Base-by-base conservation (phyloP, 2,329 filamentous ascomycete species). In the Leptographium procerum region DNA sequence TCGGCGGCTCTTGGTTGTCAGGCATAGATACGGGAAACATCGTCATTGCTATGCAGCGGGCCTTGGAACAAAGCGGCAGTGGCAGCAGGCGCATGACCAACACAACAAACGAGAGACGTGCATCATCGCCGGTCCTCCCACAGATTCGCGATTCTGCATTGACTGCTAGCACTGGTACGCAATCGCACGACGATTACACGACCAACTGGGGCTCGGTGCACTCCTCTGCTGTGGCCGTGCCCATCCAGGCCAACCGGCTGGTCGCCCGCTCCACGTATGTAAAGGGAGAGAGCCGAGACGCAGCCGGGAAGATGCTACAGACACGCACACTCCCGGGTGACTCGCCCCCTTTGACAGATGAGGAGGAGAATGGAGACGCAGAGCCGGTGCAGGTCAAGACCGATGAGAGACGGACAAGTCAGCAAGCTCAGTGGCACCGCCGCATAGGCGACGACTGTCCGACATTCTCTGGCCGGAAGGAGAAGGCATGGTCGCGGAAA, bases 401-500 rank as follows among this genome's bases (percentile, higher is more conserved):
- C 4, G 6, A 24, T 11, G 36, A 53, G n/a, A 19, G 22, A 28
- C n/a, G n/a, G n/a, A n/a, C n/a, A n/a, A n/a, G n/a, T n/a, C 52
- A 31, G n/a, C 11, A 28, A 11, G 11, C 7, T 6, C 56, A 64
- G 63, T 85, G 81, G 75, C 80, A 85, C 66, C 75, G 72, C 40
- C 79, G 82, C 2, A 71, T 85, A 53, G 83, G 83, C 28, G 80
- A 85, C 51, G 72, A 78, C 26, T 78, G 78, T 57, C 80, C 80
- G 26, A 77, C 79, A 1, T 86, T 86, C 64, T 84, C 83, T 1
- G 73, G 74, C 40, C 75, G 81, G 59, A 75, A 73, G 64, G 69
- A 73, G 43, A 73, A 70, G 57, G 68, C 66, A 6, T 73, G 72
- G 45, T 73, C 73, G 24, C 75, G 80, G 59, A 81, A 79, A 64